These are phyloP conservation scores for Thraustochytrium striatum DNA, from an alignment of 352 stramenopile species.

Conservation along the genomic window DNA sequence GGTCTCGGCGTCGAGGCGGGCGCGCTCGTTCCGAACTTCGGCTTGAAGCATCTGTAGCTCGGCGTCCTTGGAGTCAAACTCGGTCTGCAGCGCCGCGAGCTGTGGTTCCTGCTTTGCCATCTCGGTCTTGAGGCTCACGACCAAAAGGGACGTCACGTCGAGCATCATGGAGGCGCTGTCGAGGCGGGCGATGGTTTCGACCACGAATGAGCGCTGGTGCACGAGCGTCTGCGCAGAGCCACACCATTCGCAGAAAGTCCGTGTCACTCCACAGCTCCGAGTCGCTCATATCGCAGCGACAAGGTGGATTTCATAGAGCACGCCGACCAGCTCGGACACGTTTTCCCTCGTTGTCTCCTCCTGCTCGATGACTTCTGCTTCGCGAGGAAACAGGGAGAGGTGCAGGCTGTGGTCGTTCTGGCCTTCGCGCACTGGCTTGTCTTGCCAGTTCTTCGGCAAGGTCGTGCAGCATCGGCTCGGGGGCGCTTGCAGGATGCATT, in stretches of 20 bases:
- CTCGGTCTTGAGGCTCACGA: background rate
- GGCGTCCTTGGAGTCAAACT: background rate
- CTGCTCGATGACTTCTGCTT: too few relatives aligned
- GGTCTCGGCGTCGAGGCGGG: background rate
- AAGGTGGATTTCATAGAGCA: background rate
- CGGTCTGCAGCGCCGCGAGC: background rate
- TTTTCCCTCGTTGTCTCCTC: background rate
- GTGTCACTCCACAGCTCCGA: background rate
- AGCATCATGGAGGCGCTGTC: background rate
- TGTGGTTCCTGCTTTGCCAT: background rate
- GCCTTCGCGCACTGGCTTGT: background rate
- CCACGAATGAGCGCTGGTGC: background rate
- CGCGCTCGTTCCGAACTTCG: background rate
- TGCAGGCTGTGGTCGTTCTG: background rate
- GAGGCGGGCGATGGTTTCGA: background rate
- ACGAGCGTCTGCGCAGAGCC: background rate
- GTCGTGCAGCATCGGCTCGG: background rate
- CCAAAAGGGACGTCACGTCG: background rate
- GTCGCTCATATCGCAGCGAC: background rate
- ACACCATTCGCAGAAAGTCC: background rate
- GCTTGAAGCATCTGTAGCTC: background rate
- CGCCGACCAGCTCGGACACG: background rate
- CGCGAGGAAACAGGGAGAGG: background rate
- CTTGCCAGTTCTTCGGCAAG: background rate
- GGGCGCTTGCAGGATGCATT: background rate